Evolutionary conservation across 352 stramenopile species (phyloP).

Genomic region (Phytophthora citrophthora): DNA sequence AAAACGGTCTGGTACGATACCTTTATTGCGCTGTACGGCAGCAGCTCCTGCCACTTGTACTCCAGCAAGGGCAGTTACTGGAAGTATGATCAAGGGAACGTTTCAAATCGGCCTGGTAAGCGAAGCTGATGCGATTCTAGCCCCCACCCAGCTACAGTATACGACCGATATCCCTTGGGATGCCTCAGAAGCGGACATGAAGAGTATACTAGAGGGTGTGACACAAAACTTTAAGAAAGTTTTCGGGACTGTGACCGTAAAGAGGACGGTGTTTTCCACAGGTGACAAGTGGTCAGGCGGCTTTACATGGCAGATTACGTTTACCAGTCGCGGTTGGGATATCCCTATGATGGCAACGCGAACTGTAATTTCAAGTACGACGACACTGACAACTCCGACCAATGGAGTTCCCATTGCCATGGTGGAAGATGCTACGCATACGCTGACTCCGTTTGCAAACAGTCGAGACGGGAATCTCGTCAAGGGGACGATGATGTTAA

Average conservation of each 20-base stretch:
- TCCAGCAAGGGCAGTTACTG: constrained; percentile 45
- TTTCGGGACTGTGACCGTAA: constrained; percentile 90
- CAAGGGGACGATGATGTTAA: constrained; percentile 76
- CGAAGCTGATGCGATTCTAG: constrained; percentile 36
- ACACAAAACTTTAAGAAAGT: constrained; percentile 50
- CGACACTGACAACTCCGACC: constrained; percentile 5
- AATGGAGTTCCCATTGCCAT: constrained; percentile 24
- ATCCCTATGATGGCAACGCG: constrained; percentile 80
- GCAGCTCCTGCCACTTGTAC: constrained; percentile 34
- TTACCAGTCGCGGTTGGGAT: constrained; percentile 81
- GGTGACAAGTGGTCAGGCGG: constrained; percentile 92
- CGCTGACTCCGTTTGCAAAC: constrained; percentile 56
- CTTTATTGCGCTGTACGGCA: constrained; percentile 58
- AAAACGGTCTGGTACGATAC: constrained; percentile 63
- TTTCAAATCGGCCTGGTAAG: constrained; percentile 64
- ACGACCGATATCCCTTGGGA: constrained; percentile 72
- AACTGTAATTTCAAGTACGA: not conserved
- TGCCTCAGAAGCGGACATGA: constrained; percentile 64
- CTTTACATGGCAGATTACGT: constrained; percentile 95
- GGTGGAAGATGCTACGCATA: constrained; percentile 55
- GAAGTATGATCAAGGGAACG: constrained; percentile 73
- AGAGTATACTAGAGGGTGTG: constrained; percentile 58
- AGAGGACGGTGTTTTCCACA: constrained; percentile 80
- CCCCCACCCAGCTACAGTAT: constrained; percentile 1
- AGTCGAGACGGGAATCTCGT: constrained; percentile 93